phyloP scores from a whole-genome alignment of 2,329 filamentous ascomycete genomes.

The Clonostachys solani region DNA sequence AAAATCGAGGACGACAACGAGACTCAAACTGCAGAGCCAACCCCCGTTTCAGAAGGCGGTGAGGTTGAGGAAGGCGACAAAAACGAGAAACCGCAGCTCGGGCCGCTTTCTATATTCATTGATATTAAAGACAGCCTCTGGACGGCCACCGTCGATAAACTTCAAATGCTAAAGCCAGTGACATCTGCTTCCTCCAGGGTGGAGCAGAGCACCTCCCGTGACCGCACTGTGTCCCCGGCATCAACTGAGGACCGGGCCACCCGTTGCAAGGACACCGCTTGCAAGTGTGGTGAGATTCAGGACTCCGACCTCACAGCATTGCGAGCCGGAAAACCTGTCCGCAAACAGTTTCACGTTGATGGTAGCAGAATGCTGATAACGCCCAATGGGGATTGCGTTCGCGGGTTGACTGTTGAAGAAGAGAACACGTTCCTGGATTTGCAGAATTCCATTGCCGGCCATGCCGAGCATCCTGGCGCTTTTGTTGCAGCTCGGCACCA shows the following conservation, averaged over 20 bases:
- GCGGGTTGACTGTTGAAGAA: constrained; percentile 63
- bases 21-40: not conserved
- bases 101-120: constrained; percentile 25
- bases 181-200: constrained; percentile 10
- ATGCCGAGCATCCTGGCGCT: constrained; percentile 46
- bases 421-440: constrained; percentile 68
- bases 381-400: constrained; percentile 72
- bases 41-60: not conserved
- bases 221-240: not conserved
- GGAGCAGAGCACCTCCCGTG: not conserved
- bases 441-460: constrained; percentile 52
- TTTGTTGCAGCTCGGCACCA: constrained; percentile 54
- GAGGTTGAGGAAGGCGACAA: not conserved
- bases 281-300: constrained; percentile 33
- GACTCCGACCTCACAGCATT: constrained; percentile 50
- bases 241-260: constrained; percentile 13
- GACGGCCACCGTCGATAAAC: constrained; percentile 23
- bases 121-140: constrained; percentile 25
- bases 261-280: constrained; percentile 28
- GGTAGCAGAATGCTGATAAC: constrained; percentile 68
- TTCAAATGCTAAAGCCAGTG: constrained; percentile 30
- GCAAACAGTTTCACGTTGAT: constrained; percentile 53
- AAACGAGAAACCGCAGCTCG: constrained; percentile 12
- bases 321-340: constrained; percentile 52
- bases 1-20: not conserved